Base-by-base conservation (phyloP, 2,329 filamentous ascomycete species). In the Monosporascus sp. region DNA sequence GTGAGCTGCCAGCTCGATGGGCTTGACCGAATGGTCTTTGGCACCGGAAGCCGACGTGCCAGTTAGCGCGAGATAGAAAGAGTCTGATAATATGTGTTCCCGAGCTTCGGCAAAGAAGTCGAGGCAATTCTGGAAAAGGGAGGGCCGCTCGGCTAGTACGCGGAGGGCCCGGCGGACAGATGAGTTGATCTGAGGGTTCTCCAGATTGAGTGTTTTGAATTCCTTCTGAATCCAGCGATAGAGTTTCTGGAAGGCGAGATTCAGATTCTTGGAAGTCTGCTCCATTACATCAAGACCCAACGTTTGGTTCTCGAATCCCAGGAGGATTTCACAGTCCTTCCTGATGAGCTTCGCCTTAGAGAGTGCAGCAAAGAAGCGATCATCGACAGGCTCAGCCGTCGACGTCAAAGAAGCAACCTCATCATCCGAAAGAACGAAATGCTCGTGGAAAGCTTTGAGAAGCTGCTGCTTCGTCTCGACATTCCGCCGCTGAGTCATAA, bases 141-240 rank as follows among this genome's bases (percentile, higher is more conserved):
- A 86, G 1, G 94, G 94, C 31, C 92, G 77, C 67, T 97, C 94
- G 14, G 94, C 91, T 18, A 99, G 78, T 11, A 96, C 89, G 48
- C 91, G 83, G 39, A 99, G 77, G 22, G 91, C 91, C 52, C 86
- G 83, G 49, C 93, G 83, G 56, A 99, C 92, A 0, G 89, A 86
- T 20, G 86, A 81, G 65, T 88, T 92, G 68, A 97, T 92, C 63
- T 96, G 92, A 1, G 92, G 92, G 60, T 95, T 96, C 65, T 99
- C 94, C 8, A 97, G 80, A 67, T 97, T 95, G 49, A 97, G 73
- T 0, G 86, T 86, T 68, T 92, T 96, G 72, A 99, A 95, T 63
- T 97, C 91, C 54, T 88, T 85, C 67, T 97, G 92, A 20, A 96
- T 85, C 93, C 93, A 99, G 62, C 90, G 85, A 71, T 96, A 97